Evolutionary conservation across 1,284 basidiomycete species (phyloP), one percentile per base, ranked within the genome.

Genomic region (Austroboletus novae-zelandiae): DNA sequence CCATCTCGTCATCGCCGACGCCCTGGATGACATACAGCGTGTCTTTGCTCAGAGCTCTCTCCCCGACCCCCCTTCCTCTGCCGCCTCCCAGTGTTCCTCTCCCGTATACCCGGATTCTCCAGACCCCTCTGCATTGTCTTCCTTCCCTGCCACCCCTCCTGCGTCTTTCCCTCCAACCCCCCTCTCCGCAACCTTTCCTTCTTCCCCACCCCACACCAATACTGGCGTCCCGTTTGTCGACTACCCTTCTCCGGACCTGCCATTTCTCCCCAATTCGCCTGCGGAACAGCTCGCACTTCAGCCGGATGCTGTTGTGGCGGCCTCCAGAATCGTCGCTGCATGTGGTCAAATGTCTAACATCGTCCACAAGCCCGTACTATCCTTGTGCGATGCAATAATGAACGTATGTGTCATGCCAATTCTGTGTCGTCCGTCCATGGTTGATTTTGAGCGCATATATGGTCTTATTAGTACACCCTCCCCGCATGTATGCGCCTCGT

Each of bases 401-500:
- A 78, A 74, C 29, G 84, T 86, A 58, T 50, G 80, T 74, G 40
- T 18, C 4, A 9, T 15, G 17, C 15, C 2, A 11, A 14, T 23
- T 15, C 15, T 2, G 14, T 15, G 35, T n/a, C 9, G 15, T 15
- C 35, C 9, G 2, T 34, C 14, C 8, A 8, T 40, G 9, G 2
- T 29, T 36, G 11, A n/a, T 41, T 46, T 47, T 2, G n/a, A 43
- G 34, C 43, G 48, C 55, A 48, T 62, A 40, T 51, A 62, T 59
- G 27, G 25, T 27, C 18, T n/a, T 27, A 13, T 40, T 32, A 87
- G 85, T 87, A 86, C 58, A 83, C 86, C 60, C 71, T 89, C 17
- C 83, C 86, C 0, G 78, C 83, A 9, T 86, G 84, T 61, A 69
- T 89, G 61, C 78, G 86, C 20, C 73, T 89, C 41, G 61, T 87